Evolutionary conservation across 768 basidiomycete genomes (phyloP).

Genomic region (Lactarius trivialis): DNA sequence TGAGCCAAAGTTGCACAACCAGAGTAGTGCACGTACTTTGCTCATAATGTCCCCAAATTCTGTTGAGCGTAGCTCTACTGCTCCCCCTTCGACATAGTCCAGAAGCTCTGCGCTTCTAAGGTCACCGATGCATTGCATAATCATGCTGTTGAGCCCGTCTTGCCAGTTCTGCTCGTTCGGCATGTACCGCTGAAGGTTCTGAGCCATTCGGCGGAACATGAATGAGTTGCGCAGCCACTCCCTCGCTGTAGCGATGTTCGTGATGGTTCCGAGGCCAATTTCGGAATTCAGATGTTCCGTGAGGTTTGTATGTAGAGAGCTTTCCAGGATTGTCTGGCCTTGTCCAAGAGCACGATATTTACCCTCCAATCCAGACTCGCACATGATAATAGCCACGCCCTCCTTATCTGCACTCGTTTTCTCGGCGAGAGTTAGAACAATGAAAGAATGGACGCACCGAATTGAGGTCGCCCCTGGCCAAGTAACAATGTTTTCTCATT

Average conservation of each 20-base stretch:
- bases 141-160: conserved; percentile 63
- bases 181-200: conserved; percentile 78
- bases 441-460: conserved; percentile 42
- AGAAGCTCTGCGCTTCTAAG: conserved; percentile 60
- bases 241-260: conserved; percentile 58
- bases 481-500: neutral
- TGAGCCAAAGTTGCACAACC: conserved; percentile 2
- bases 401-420: conserved; percentile 54
- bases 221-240: conserved; percentile 83
- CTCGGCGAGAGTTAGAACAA: neutral
- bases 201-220: conserved; percentile 76
- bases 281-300: conserved; percentile 93
- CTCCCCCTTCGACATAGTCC: conserved; percentile 34
- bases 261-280: conserved; percentile 82
- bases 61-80: conserved; percentile 48
- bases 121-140: conserved; percentile 55
- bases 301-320: conserved; percentile 74
- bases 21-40: conserved; percentile 44
- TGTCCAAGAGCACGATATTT: conserved; percentile 67
- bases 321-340: conserved; percentile 77
- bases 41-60: conserved; percentile 84
- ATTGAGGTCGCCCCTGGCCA: conserved; percentile 81
- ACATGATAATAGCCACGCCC: conserved; percentile 79
- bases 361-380: conserved; percentile 60
- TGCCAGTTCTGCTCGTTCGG: conserved; percentile 56